phyloP scores from a whole-genome alignment of 345 rosid species.

The Eucalyptus cloeziana region DNA sequence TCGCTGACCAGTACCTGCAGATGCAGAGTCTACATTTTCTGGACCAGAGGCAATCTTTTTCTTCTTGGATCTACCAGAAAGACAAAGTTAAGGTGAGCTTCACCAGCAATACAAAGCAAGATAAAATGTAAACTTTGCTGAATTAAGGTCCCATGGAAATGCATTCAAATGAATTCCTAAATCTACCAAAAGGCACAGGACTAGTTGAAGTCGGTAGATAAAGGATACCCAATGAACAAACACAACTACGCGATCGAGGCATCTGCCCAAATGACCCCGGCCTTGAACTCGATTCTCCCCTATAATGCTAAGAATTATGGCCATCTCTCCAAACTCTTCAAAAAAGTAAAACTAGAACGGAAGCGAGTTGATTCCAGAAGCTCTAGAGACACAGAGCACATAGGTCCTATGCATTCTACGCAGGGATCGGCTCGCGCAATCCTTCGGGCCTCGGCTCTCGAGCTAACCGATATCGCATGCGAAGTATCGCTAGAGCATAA shows the following conservation, averaged over 20 bases:
- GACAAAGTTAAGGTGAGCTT: background rate
- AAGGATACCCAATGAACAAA: background rate
- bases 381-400: background rate
- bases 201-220: background rate
- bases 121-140: background rate
- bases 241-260: background rate
- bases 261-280: background rate
- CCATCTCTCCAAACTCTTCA: background rate
- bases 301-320: background rate
- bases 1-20: slow-evolving; percentile 9
- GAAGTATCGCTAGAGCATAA: background rate
- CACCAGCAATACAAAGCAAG: background rate
- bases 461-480: background rate
- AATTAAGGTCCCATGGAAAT: background rate
- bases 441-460: background rate
- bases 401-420: background rate
- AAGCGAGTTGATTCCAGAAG: background rate
- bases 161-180: background rate
- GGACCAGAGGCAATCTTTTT: slow-evolving; percentile 32
- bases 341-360: background rate
- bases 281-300: background rate
- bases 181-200: background rate
- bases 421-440: background rate
- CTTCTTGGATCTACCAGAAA: slow-evolving; percentile 36
- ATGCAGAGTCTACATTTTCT: slow-evolving; percentile 29